A percentile compares a stretch with the other conserved stretches of the same genome.
phyloP scores from a whole-genome alignment of 129 eudicot genomes.

The Centrapalus pauciflorus region DNA sequence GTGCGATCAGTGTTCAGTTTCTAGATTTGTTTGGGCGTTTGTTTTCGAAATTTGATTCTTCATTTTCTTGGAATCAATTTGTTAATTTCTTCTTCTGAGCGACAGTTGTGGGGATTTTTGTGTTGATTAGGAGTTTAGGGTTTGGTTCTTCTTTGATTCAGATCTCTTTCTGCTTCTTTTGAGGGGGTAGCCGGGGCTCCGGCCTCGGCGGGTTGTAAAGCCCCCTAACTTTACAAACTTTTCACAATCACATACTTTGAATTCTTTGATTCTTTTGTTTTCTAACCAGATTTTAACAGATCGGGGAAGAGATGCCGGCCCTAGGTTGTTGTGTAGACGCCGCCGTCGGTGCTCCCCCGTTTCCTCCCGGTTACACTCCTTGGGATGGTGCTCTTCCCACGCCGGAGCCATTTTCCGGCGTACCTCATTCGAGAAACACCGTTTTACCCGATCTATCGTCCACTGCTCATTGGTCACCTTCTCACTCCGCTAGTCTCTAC shows the following conservation, averaged over 20 bases:
- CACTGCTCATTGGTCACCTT: slow-evolving; percentile 49
- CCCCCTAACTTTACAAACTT: slow-evolving; percentile 75
- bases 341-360: slow-evolving; percentile 57
- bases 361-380: slow-evolving; percentile 27
- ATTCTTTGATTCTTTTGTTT: slow-evolving; percentile 57
- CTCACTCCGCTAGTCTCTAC: slow-evolving; percentile 51
- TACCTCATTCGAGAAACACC: slow-evolving; percentile 33
- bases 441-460: too few relatives aligned
- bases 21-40: slow-evolving; percentile 20
- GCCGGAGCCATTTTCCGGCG: slow-evolving; percentile 56
- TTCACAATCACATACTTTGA: background rate
- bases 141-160: slow-evolving; percentile 39
- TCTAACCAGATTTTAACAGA: slow-evolving; percentile 26
- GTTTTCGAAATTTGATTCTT: background rate
- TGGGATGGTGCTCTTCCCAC: slow-evolving; percentile 62
- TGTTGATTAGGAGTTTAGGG: slow-evolving; percentile 25
- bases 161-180: slow-evolving; percentile 82
- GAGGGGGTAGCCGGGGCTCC: slow-evolving; percentile 99
- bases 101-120: slow-evolving; percentile 72
- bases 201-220: slow-evolving; percentile 99
- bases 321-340: slow-evolving; percentile 64
- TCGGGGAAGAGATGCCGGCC: slow-evolving; percentile 78
- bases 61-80: background rate
- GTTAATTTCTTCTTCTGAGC: slow-evolving; percentile 57
- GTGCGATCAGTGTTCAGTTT: slow-evolving; percentile 24